phyloP scores from a whole-genome alignment of 768 basidiomycete species.

The Boletus rex-veris region DNA sequence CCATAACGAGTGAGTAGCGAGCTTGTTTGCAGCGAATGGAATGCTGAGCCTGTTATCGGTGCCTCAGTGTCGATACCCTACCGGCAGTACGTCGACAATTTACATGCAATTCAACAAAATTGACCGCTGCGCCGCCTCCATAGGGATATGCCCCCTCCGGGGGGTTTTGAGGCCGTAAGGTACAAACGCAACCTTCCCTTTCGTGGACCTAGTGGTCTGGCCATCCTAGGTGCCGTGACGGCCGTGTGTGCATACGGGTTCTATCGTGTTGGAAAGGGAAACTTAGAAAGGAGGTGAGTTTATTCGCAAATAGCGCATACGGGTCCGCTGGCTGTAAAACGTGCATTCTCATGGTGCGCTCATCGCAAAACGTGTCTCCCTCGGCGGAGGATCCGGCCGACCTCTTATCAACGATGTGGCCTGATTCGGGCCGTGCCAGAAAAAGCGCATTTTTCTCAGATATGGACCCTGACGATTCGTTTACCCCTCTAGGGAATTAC shows the following conservation, averaged over 20 bases:
- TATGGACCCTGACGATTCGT: constrained; percentile 35
- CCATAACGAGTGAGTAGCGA: constrained; percentile 19
- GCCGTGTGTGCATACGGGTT: constrained; percentile 88
- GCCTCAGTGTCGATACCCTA: constrained; percentile 25
- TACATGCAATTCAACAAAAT: constrained; percentile 1
- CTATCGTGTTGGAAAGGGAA: constrained; percentile 87
- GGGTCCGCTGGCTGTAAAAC: constrained; percentile 65
- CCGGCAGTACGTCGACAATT: constrained; percentile 25
- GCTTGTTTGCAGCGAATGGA: background rate
- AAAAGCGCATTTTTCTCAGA: constrained; percentile 39
- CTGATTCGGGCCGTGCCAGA: constrained; percentile 41
- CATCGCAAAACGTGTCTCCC: constrained; percentile 64
- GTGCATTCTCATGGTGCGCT: constrained; percentile 56
- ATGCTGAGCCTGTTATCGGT: background rate
- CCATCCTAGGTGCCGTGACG: constrained; percentile 82
- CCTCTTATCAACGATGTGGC: constrained; percentile 42
- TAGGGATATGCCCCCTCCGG: constrained; percentile 94
- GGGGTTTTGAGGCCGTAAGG: constrained; percentile 88
- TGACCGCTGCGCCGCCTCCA: constrained; percentile 12
- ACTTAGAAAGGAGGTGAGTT: constrained; percentile 87
- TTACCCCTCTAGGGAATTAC: constrained; percentile 71
- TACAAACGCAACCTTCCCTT: constrained; percentile 96
- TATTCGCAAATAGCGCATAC: constrained; percentile 17
- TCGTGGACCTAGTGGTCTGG: constrained; percentile 80
- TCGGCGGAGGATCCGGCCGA: constrained; percentile 46